Conservation (phyloP, 768 basidiomycete genomes). For the Kwoniella newhampshirensis region DNA sequence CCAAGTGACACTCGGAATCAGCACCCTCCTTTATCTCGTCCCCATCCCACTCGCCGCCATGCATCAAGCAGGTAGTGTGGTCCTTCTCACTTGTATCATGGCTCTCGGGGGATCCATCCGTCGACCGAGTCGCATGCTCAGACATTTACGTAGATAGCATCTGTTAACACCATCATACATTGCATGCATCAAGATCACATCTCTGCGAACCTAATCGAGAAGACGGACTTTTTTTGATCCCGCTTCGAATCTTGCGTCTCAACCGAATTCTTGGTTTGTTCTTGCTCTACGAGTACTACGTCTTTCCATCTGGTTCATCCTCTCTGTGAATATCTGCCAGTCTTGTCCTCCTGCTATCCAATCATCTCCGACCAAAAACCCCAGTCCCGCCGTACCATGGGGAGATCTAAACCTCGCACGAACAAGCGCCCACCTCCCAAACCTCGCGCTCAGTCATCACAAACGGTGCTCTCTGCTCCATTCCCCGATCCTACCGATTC, state of each 20-base stretch:
- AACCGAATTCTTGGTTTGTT: background rate
- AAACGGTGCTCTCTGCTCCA: slow-evolving; percentile 7
- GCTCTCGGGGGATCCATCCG: slow-evolving; percentile 72
- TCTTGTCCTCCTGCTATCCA: background rate
- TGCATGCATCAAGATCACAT: slow-evolving; percentile 14
- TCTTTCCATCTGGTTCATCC: slow-evolving; percentile 1
- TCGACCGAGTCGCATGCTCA: slow-evolving; percentile 56
- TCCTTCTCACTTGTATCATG: slow-evolving; percentile 76
- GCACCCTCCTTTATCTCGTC: slow-evolving; percentile 86
- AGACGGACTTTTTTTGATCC: background rate
- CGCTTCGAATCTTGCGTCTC: no score
- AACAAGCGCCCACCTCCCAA: slow-evolving; percentile 43
- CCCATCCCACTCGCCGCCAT: slow-evolving; percentile 87
- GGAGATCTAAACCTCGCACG: slow-evolving; percentile 32
- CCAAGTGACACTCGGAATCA: slow-evolving; percentile 73
- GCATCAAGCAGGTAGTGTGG: slow-evolving; percentile 93
- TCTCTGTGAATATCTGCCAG: background rate
- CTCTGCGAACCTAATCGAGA: background rate
- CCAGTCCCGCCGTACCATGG: slow-evolving; percentile 2
- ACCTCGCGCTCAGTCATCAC: slow-evolving; percentile 13
- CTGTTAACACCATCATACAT: slow-evolving; percentile 9
- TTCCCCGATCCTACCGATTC: slow-evolving; percentile 26
- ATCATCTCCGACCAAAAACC: background rate
- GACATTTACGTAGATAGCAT: slow-evolving; percentile 17
- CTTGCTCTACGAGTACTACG: background rate